Conservation (phyloP, 2,329 filamentous ascomycete genomes). For the Colletotrichum chrysophilum region DNA sequence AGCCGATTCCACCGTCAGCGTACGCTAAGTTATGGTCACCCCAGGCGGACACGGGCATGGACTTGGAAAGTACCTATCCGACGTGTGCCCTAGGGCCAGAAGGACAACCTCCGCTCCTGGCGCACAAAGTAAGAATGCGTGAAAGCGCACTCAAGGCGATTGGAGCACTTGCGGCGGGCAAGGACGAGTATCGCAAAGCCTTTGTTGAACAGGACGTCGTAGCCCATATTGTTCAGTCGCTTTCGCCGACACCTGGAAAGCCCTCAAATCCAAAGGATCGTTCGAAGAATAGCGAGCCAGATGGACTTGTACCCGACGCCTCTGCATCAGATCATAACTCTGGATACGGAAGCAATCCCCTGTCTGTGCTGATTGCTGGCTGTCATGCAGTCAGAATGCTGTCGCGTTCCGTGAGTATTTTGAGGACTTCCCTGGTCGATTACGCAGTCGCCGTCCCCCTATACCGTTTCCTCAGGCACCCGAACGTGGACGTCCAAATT, state of each 20-base stretch:
- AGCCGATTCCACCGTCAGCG: slow-evolving; percentile 39
- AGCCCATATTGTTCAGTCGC: slow-evolving; percentile 81
- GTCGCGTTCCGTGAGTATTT: slow-evolving; percentile 81
- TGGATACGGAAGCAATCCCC: slow-evolving; percentile 75
- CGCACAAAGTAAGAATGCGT: slow-evolving; percentile 76
- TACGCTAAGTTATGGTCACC: slow-evolving; percentile 45
- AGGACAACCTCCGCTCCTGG: slow-evolving; percentile 65
- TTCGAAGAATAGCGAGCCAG: slow-evolving; percentile 40
- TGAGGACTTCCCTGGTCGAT: slow-evolving; percentile 88
- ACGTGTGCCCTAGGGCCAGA: slow-evolving; percentile 59
- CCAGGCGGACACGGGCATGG: slow-evolving; percentile 37
- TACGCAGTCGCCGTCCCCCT: slow-evolving; percentile 80
- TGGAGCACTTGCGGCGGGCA: slow-evolving; percentile 80
- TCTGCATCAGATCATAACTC: slow-evolving; percentile 33
- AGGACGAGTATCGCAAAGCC: slow-evolving; percentile 82
- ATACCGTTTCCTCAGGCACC: slow-evolving; percentile 75
- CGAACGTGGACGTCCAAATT: slow-evolving; percentile 79
- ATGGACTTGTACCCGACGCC: slow-evolving; percentile 29
- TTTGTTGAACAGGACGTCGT: slow-evolving; percentile 84
- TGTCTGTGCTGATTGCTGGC: slow-evolving; percentile 80
- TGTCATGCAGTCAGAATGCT: slow-evolving; percentile 83
- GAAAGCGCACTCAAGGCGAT: slow-evolving; percentile 80
- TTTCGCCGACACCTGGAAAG: slow-evolving; percentile 62
- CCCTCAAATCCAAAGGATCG: slow-evolving; percentile 50
- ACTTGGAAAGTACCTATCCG: slow-evolving; percentile 35